Evolutionary conservation across 2,329 filamentous ascomycete genomes (phyloP).

Genomic region (Cercospora janseana): DNA sequence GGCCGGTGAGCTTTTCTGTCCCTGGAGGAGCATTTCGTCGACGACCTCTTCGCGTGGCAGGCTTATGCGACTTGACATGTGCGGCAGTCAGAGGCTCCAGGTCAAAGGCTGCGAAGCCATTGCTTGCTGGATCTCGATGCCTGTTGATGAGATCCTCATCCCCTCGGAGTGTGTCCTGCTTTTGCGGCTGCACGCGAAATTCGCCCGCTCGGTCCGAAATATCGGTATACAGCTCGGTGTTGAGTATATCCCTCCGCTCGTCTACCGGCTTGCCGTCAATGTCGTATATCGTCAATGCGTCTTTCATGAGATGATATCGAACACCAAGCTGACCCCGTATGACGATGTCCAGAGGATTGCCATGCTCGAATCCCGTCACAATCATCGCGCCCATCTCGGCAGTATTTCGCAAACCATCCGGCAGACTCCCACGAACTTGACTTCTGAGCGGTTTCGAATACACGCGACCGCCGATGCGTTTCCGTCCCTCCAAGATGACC

Average conservation of each 20-base stretch:
- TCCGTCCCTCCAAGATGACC: slow-evolving; percentile 80
- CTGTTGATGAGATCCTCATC: slow-evolving; percentile 78
- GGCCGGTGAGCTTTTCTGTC: slow-evolving; percentile 64
- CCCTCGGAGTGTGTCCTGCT: slow-evolving; percentile 72
- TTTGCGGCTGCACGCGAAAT: slow-evolving; percentile 76
- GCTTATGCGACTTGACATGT: slow-evolving; percentile 33
- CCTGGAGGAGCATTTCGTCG: slow-evolving; percentile 51
- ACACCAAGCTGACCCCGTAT: slow-evolving; percentile 87
- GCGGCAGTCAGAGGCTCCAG: slow-evolving; percentile 36
- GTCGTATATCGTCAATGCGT: slow-evolving; percentile 86
- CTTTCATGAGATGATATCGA: slow-evolving; percentile 76
- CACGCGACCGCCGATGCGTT: slow-evolving; percentile 84
- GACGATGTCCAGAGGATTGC: slow-evolving; percentile 88
- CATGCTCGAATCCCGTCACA: slow-evolving; percentile 92
- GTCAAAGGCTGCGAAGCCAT: slow-evolving; percentile 33
- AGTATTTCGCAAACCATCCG: slow-evolving; percentile 63
- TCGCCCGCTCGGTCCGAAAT: slow-evolving; percentile 87
- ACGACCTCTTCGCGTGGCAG: slow-evolving; percentile 33
- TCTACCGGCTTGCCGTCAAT: slow-evolving; percentile 75
- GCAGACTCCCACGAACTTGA: slow-evolving; percentile 54
- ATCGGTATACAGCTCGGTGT: slow-evolving; percentile 92
- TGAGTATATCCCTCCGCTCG: slow-evolving; percentile 71
- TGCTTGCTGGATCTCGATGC: slow-evolving; percentile 67
- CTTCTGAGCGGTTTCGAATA: slow-evolving; percentile 75
- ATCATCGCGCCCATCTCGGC: slow-evolving; percentile 99